Evolutionary conservation across 2,329 filamentous ascomycete genomes (phyloP), one percentile per base, ranked within the genome.

Genomic region (Hypoxylon sp.): DNA sequence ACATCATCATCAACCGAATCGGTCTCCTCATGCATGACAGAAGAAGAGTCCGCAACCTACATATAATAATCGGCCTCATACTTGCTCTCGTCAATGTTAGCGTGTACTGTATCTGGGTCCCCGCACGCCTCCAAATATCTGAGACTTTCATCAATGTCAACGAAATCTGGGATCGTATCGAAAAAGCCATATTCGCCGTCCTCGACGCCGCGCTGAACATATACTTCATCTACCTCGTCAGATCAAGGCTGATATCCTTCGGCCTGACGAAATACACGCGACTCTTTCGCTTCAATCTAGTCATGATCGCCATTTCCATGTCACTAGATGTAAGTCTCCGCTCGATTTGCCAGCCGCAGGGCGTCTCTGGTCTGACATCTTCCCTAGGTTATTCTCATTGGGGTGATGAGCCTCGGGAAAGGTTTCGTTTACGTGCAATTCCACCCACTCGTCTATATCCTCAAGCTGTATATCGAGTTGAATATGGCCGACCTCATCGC

Each of bases 1-100:
- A 83, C 62, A 83, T 84, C 42, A 82, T 84, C 61, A 78, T 83
- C 67, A 84, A 83, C 62, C 77, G 82, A 49, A 79, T 83, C 18
- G 74, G 77, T 0, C 75, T 84, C 33, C 77, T 84, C 29, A 74
- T 78, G 10, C 75, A 74, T 78, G 5, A 21, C 47, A 0, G 69
- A 64, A 11, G 61, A 84, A 23, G 83, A 83, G 71, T 81, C n/a
- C n/a, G n/a, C n/a, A n/a, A n/a, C n/a, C n/a, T n/a, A n/a, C n/a
- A n/a, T n/a, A n/a, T 78, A 78, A 74, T 74, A 0, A 77, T 77
- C 0, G 73, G 79, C 0, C 33, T 69, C 0, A 13, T 79, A 2
- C 81, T 84, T 47, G 79, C 77, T 1, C 26, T 70, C 9, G 79
- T 85, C 61, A 84, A 85, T 45, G 75, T 84, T 17, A 77, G 77